A percentile compares a stretch with the other conserved stretches of the same genome.
These are phyloP conservation scores for Breynia disticha DNA, from an alignment of 441 rosid genomes.

Conservation along the genomic window DNA sequence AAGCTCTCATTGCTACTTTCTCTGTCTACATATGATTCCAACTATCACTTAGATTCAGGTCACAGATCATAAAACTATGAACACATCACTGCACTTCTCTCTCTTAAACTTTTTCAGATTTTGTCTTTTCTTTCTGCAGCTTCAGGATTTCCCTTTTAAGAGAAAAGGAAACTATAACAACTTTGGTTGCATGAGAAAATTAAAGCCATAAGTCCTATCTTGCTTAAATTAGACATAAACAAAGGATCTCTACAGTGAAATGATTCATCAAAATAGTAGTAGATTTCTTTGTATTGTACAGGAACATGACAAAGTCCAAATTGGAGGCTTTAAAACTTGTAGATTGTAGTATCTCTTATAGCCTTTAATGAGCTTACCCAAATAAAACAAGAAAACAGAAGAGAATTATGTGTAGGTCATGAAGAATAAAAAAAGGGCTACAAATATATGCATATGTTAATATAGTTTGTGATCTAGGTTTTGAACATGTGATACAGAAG, in stretches of 20 bases:
- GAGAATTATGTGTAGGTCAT: conserved; percentile 16
- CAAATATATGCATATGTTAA: conserved; percentile 18
- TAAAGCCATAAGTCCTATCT: conserved; percentile 5
- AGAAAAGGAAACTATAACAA: background rate
- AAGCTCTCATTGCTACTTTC: no score
- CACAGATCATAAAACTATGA: no score
- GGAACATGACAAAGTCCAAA: conserved; percentile 32
- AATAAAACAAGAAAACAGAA: conserved; percentile 18
- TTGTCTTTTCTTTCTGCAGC: no score
- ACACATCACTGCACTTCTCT: no score
- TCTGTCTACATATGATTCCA: no score
- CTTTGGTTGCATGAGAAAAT: conserved; percentile 15
- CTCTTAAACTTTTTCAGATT: no score
- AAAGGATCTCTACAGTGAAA: conserved; percentile 29
- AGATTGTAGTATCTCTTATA: conserved; percentile 20
- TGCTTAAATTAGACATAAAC: conserved; percentile 16
- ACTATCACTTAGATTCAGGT: no score
- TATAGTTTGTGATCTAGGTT: conserved; percentile 30
- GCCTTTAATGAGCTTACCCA: conserved; percentile 22
- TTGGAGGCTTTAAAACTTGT: conserved; percentile 26
- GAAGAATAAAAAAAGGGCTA: conserved; percentile 14
- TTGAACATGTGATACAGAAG: conserved; percentile 24
- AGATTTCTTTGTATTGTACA: conserved; percentile 1
- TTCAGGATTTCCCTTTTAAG: no score
- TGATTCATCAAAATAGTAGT: conserved; percentile 16